Percentiles rank a stretch among this genome's conserved stretches.
These are phyloP conservation scores for Thinopyrum elongatum DNA, from an alignment of 176 grass and related monocot species.

Conservation along the genomic window DNA sequence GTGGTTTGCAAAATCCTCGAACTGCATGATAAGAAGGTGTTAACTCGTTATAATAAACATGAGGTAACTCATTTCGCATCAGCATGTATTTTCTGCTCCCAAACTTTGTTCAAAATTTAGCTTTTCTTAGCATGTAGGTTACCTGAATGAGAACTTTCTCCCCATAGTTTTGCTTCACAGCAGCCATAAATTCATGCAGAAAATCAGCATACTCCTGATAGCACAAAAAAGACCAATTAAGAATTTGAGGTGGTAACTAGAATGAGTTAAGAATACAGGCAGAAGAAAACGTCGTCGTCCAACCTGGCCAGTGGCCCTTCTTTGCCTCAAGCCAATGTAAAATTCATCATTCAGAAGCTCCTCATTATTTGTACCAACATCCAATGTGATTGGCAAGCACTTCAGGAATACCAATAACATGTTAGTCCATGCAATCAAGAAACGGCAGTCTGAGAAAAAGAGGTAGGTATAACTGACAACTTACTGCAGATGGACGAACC, in stretches of 20 bases:
- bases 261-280: constrained; percentile 4
- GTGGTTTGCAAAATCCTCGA: constrained; percentile 98
- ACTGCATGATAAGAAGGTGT: constrained; percentile 39
- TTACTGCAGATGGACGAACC: constrained; percentile 93
- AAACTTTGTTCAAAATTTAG: background rate
- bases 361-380: constrained; percentile 97
- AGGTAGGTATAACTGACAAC: constrained; percentile 23
- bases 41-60: background rate
- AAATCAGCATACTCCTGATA: constrained; percentile 84
- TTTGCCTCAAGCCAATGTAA: constrained; percentile 93
- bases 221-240: constrained; percentile 15
- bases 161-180: constrained; percentile 93
- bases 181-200: constrained; percentile 82
- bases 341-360: constrained; percentile 77
- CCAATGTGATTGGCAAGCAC: constrained; percentile 97
- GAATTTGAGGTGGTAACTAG: constrained; percentile 18
- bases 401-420: constrained; percentile 37
- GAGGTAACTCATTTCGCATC: constrained; percentile 1
- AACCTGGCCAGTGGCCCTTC: constrained; percentile 81
- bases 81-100: constrained; percentile 13
- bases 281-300: background rate
- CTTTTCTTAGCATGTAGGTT: background rate
- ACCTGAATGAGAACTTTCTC: constrained; percentile 95
- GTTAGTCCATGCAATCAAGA: constrained; percentile 30
- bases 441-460: background rate